Evolutionary conservation across 441 rosid species (phyloP), one percentile per base, ranked within the genome.

Genomic region (Jatropha podagrica): DNA sequence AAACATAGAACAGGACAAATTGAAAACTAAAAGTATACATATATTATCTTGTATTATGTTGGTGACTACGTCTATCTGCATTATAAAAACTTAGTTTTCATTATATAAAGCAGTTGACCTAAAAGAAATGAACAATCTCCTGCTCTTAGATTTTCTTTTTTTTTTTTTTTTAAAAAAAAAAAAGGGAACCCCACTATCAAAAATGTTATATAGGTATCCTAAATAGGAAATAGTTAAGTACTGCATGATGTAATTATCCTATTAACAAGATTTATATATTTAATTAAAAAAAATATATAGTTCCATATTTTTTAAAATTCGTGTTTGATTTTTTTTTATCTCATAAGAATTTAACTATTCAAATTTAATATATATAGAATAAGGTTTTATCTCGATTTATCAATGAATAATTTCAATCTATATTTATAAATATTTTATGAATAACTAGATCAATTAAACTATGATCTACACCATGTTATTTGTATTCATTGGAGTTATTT

Each of bases 191-290:
- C 27, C 61, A 56, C 4, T 20, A 20, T 8, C 32, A 58, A 5
- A 58, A 5, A 55, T 55, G 23, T 54, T 14, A 54, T 17, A 54
- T 20, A 58, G 9, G 2, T 9, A 13, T 46, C 76, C 78, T 54
- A 56, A 80, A 44, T 44, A 44, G 48, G 48, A 44, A 42, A 44
- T 11, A 7, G 48, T 44, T 4, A 11, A 44, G 48, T 44, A 44
- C 48, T 44, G 42, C 54, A 55, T 79, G 76, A 40, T 60, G 71
- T 72, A 65, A 65, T 54, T 51, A 69, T 62, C 59, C 76, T 61
- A 72, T 71, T 32, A 77, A 72, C 38, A 59, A 42, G 70, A n/a
- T n/a, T 37, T 42, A 44, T 8, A 2, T 44, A 44, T 44, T 32
- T 32, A 32, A 44, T 44, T 44, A 7, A 6, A 44, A 44, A 32